phyloP scores from a whole-genome alignment of 2,329 filamentous ascomycete species.

The Ophiosphaerella herpotricha region DNA sequence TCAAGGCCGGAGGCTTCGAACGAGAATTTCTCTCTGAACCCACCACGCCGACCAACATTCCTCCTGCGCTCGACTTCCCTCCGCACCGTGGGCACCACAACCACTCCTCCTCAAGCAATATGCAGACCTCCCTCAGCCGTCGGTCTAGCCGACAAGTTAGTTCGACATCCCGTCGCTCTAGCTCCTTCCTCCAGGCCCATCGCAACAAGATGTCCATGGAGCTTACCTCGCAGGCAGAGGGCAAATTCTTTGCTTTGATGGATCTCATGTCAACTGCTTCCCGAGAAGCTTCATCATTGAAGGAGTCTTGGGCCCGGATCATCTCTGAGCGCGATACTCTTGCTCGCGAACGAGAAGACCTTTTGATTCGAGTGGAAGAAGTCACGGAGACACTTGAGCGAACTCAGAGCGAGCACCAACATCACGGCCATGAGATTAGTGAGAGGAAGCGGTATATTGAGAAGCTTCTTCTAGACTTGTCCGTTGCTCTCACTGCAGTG shows the following conservation, averaged over 20 bases:
- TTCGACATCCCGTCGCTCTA: constrained; percentile 21
- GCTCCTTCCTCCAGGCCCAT: constrained; percentile 29
- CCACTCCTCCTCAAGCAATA: constrained; percentile 3
- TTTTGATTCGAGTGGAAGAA: constrained; percentile 25
- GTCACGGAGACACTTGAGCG: constrained; percentile 29
- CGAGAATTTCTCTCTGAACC: constrained; percentile 30
- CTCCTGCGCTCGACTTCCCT: constrained; percentile 14
- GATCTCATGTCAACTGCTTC: constrained; percentile 33
- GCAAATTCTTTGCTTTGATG: constrained; percentile 35
- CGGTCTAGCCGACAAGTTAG: constrained; percentile 23
- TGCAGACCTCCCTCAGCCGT: constrained; percentile 15
- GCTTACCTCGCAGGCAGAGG: constrained; percentile 28
- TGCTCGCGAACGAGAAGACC: constrained; percentile 23
- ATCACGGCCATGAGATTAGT: constrained; percentile 25
- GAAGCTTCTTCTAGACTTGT: constrained; percentile 28
- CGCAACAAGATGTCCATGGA: constrained; percentile 31
- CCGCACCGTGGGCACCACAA: constrained; percentile 1
- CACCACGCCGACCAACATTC: constrained; percentile 16
- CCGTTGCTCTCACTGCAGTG: constrained; percentile 20
- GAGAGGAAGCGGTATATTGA: constrained; percentile 28
- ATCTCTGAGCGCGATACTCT: constrained; percentile 32
- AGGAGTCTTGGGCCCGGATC: constrained; percentile 31
- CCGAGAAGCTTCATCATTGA: constrained; percentile 27
- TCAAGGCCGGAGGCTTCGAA: constrained; percentile 23
- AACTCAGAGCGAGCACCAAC: constrained; percentile 24